phyloP scores from a whole-genome alignment of 2,329 filamentous ascomycete genomes.

The Trichoderma harzianum region DNA sequence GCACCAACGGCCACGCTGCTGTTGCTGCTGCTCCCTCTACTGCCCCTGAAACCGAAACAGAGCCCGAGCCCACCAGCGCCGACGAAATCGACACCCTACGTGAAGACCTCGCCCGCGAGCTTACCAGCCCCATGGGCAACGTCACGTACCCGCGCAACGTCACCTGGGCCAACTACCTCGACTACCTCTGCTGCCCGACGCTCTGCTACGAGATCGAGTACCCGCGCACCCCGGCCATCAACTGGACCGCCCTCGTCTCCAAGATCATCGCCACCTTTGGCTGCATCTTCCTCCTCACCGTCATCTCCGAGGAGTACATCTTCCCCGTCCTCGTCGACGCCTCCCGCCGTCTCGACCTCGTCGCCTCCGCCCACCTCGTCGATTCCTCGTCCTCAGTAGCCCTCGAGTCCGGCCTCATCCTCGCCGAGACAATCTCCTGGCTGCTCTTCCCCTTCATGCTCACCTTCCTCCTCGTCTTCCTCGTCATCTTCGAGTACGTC shows the following conservation, averaged over 20 bases:
- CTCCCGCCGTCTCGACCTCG: conserved; percentile 46
- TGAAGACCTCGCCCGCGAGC: conserved; percentile 82
- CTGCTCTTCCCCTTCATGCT: conserved; percentile 97
- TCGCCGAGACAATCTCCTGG: conserved; percentile 85
- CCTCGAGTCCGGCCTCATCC: conserved; percentile 70
- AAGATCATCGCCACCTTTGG: conserved; percentile 91
- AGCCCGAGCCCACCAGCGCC: conserved; percentile 24
- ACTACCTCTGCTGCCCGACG: conserved; percentile 89
- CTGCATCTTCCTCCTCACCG: conserved; percentile 89
- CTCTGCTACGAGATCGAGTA: conserved; percentile 98
- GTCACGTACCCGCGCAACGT: conserved; percentile 89
- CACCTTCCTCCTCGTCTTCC: conserved; percentile 89
- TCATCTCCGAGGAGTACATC: conserved; percentile 93
- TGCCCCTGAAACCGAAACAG: not conserved
- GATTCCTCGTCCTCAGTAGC: conserved; percentile 35
- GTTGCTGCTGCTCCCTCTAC: not conserved
- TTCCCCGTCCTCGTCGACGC: conserved; percentile 81
- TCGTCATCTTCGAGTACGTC: conserved; percentile 97
- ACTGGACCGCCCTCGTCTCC: conserved; percentile 77
- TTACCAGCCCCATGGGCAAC: conserved; percentile 85
- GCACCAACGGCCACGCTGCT: conserved; percentile 3
- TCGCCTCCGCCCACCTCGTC: conserved; percentile 40
- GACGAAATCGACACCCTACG: conserved; percentile 67
- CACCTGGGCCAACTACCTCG: conserved; percentile 74
- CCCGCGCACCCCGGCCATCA: conserved; percentile 70